phyloP scores from a whole-genome alignment of 176 grass and related monocot genomes.

The Rhynchospora breviuscula region DNA sequence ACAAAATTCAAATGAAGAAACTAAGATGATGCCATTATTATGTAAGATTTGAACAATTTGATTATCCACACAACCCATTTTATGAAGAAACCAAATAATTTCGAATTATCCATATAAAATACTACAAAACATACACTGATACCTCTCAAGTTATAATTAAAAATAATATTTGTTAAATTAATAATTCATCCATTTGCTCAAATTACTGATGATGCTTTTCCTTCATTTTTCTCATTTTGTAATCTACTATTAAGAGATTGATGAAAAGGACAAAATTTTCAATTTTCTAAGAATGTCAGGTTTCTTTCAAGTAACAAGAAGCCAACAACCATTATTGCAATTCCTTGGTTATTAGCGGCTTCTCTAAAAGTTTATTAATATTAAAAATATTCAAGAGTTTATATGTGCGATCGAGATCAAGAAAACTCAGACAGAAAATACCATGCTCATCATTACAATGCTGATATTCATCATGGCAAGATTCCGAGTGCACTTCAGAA shows the following conservation, averaged over 20 bases:
- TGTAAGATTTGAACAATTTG: not conserved
- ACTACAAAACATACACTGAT: not conserved
- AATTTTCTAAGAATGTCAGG: not conserved
- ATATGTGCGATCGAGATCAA: not conserved
- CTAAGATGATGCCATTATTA: not conserved
- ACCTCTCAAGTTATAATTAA: not conserved
- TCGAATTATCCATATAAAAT: too few species aligned
- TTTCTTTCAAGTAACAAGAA: not conserved
- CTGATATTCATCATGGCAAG: conserved; percentile 29
- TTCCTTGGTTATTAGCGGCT: not conserved
- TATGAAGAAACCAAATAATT: not conserved
- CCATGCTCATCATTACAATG: conserved; percentile 40
- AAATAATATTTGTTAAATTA: not conserved
- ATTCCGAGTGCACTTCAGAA: conserved; percentile 38
- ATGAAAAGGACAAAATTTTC: not conserved
- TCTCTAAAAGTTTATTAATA: not conserved
- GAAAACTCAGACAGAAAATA: conserved; percentile 11
- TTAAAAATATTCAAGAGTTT: not conserved
- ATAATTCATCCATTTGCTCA: not conserved
- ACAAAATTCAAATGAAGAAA: not conserved
- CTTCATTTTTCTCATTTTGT: not conserved
- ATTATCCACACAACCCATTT: not conserved
- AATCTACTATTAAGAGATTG: not conserved
- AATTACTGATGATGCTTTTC: not conserved
- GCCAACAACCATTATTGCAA: not conserved